Percentiles rank a stretch among this genome's conserved stretches.
Conservation (phyloP, 2,329 filamentous ascomycete genomes). For the Phaeomoniella chlamydospora region DNA sequence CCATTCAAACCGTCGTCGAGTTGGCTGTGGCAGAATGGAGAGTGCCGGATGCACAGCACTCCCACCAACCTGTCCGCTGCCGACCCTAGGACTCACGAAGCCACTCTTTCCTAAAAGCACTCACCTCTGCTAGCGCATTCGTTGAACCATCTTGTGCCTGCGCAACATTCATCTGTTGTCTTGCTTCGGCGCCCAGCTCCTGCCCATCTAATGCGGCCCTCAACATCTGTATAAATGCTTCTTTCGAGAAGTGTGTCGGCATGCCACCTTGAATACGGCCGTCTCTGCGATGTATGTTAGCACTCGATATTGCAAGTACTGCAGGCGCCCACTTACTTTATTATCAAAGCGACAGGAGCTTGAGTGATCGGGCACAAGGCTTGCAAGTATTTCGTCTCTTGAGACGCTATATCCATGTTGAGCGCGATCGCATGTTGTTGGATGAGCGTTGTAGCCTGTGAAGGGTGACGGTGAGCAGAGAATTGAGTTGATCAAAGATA, state of each 20-base stretch:
- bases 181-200: neutral
- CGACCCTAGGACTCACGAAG: too few species aligned
- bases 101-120: too few species aligned
- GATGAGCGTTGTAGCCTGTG: neutral
- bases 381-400: neutral
- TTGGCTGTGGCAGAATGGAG: too few species aligned
- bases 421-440: neutral
- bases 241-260: neutral
- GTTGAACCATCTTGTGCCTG: too few species aligned
- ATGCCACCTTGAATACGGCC: neutral
- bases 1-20: too few species aligned
- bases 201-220: neutral
- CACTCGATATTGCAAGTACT: too few species aligned
- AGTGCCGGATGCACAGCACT: too few species aligned
- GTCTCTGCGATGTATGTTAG: neutral
- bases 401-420: neutral
- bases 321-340: neutral
- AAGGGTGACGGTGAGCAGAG: too few species aligned
- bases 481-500: too few species aligned
- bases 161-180: neutral
- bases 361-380: neutral
- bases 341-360: neutral
- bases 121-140: too few species aligned
- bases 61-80: too few species aligned
- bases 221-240: neutral